Evolutionary conservation across 495 filamentous ascomycete species (phyloP).

Genomic region (Wilcoxina mikolae): DNA sequence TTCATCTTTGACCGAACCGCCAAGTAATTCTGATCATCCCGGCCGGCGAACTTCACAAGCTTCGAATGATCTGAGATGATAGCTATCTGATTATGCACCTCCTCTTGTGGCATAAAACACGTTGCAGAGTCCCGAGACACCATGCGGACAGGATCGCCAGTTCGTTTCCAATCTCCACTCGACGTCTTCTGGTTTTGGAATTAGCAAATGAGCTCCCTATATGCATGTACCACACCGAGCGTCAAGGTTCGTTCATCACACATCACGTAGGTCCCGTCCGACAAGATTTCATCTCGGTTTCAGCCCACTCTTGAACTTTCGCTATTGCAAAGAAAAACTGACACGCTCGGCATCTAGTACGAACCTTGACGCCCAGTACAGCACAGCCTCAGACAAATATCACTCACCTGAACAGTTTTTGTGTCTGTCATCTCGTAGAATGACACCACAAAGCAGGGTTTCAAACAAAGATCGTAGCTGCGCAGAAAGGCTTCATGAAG

Average conservation of each 20-base stretch:
- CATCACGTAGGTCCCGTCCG: too few relatives aligned
- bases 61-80: neutral
- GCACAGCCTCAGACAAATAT: neutral
- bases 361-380: too few relatives aligned
- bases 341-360: too few relatives aligned
- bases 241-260: too few relatives aligned
- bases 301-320: too few relatives aligned
- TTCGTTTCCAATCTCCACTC: neutral
- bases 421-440: neutral
- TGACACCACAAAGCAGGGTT: neutral
- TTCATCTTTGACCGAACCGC: neutral
- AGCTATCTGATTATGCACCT: neutral
- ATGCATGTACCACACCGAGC: too few relatives aligned
- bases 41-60: neutral
- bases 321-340: too few relatives aligned
- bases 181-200: neutral
- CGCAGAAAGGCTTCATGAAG: neutral
- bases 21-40: neutral
- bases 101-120: neutral
- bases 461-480: neutral
- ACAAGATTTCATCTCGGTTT: too few relatives aligned
- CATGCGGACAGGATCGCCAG: neutral
- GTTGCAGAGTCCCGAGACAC: neutral
- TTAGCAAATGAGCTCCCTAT: too few relatives aligned
- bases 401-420: neutral